A percentile compares a stretch with the other conserved stretches of the same genome.
Evolutionary conservation across 345 rosid species (phyloP).

Genomic region (Nephelium lappaceum): DNA sequence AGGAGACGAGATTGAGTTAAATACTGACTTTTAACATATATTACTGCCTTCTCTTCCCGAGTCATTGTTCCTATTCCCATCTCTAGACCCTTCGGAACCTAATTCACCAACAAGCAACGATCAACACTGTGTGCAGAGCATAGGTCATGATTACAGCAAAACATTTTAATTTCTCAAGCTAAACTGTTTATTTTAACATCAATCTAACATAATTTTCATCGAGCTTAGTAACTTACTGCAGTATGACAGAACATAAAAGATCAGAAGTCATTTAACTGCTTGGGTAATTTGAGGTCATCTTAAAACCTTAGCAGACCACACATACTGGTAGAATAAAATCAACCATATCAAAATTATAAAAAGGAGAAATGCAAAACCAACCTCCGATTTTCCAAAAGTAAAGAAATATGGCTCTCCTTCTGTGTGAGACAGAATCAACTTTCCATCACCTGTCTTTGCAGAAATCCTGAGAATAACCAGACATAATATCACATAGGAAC

Average conservation of each 20-base stretch:
- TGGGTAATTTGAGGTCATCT: not conserved
- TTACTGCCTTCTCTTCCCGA: slow-evolving; percentile 81
- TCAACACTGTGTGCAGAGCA: slow-evolving; percentile 9
- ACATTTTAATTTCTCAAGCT: not conserved
- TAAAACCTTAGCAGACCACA: not conserved
- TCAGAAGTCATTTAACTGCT: not conserved
- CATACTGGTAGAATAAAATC: not conserved
- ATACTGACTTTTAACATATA: slow-evolving; percentile 76
- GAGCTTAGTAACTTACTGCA: slow-evolving; percentile 1
- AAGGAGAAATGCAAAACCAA: slow-evolving; percentile 34
- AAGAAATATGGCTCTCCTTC: slow-evolving; percentile 80
- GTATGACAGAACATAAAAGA: not conserved
- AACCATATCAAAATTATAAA: not conserved
- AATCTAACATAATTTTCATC: not conserved
- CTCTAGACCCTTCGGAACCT: slow-evolving; percentile 98
- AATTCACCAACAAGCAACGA: slow-evolving; percentile 27
- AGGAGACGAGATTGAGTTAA: slow-evolving; percentile 70
- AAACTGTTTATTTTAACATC: not conserved
- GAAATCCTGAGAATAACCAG: slow-evolving; percentile 61
- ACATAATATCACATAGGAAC: slow-evolving; percentile 19
- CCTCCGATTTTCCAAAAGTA: slow-evolving; percentile 95
- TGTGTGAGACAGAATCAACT: slow-evolving; percentile 51
- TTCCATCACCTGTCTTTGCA: slow-evolving; percentile 76
- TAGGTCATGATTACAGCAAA: slow-evolving; percentile 6
- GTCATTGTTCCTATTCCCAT: slow-evolving; percentile 96